phyloP scores from a whole-genome alignment of 164 flowering plant species.

The Magnolia changhungtana region DNA sequence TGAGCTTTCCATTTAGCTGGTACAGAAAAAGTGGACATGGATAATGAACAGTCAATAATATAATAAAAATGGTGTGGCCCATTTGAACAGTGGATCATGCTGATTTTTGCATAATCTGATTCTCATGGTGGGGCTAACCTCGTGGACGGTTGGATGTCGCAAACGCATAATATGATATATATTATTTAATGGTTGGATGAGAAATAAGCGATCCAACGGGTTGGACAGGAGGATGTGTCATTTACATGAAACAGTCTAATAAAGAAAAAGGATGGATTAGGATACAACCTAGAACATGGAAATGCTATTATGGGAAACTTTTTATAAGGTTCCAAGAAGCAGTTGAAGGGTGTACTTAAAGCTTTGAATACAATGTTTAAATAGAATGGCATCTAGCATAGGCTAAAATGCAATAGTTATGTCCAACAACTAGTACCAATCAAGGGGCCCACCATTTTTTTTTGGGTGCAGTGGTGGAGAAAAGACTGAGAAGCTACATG shows the following conservation, averaged over 20 bases:
- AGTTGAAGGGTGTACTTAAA: constrained; percentile 3
- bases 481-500: not conserved
- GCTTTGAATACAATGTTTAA: not conserved
- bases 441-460: not conserved
- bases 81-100: no score
- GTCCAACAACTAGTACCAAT: constrained; percentile 2
- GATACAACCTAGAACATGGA: not conserved
- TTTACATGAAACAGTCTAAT: not conserved
- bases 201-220: no score
- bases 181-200: no score
- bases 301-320: not conserved
- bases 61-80: no score
- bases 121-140: no score
- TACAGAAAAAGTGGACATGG: no score
- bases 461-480: not conserved
- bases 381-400: constrained; percentile 3
- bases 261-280: not conserved
- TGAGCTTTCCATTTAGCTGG: no score
- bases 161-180: no score
- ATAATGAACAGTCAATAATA: no score
- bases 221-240: no score
- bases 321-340: constrained; percentile 1
- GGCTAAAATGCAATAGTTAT: constrained; percentile 7
- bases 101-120: no score
- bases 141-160: no score